Percentiles rank a stretch among this genome's conserved stretches.
These are phyloP conservation scores for Clitopilus passeckerianus DNA, from an alignment of 768 basidiomycete genomes.

Conservation along the genomic window DNA sequence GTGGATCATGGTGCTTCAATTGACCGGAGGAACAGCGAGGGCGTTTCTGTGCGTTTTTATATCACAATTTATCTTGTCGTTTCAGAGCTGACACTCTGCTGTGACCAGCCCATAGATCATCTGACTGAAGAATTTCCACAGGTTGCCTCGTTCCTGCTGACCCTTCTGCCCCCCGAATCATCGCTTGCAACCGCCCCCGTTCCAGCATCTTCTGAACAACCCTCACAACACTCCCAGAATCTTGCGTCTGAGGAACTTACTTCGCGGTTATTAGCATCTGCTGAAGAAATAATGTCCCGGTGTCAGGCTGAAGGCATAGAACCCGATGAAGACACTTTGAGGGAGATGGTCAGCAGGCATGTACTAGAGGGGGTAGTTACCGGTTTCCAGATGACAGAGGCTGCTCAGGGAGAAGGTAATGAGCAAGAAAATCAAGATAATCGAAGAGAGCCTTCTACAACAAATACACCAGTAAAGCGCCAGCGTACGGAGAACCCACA, in stretches of 20 bases:
- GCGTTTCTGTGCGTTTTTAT: conserved; percentile 58
- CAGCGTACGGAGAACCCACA: not conserved
- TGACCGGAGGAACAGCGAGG: conserved; percentile 61
- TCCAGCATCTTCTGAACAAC: conserved; percentile 16
- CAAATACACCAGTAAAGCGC: not conserved
- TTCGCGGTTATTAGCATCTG: conserved; percentile 56
- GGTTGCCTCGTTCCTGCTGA: conserved; percentile 58
- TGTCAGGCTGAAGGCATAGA: conserved; percentile 55
- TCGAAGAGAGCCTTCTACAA: not conserved
- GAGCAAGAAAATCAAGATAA: not conserved
- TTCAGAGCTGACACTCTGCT: conserved; percentile 2
- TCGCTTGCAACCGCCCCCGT: conserved; percentile 15
- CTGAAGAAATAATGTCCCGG: conserved; percentile 59
- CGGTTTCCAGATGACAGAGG: conserved; percentile 48
- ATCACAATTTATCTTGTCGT: not conserved
- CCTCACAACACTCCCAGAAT: conserved; percentile 68
- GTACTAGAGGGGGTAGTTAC: conserved; percentile 64
- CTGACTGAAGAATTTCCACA: conserved; percentile 68
- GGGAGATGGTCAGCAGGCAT: conserved; percentile 54
- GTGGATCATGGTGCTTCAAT: conserved; percentile 72
- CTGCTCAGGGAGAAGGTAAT: conserved; percentile 3
- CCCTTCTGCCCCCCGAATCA: conserved; percentile 16
- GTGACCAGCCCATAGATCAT: conserved; percentile 59
- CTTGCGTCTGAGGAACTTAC: conserved; percentile 67
- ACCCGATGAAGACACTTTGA: conserved; percentile 58